Conservation (phyloP, 805 yeast species). For the Metschnikowia peoriensis region DNA sequence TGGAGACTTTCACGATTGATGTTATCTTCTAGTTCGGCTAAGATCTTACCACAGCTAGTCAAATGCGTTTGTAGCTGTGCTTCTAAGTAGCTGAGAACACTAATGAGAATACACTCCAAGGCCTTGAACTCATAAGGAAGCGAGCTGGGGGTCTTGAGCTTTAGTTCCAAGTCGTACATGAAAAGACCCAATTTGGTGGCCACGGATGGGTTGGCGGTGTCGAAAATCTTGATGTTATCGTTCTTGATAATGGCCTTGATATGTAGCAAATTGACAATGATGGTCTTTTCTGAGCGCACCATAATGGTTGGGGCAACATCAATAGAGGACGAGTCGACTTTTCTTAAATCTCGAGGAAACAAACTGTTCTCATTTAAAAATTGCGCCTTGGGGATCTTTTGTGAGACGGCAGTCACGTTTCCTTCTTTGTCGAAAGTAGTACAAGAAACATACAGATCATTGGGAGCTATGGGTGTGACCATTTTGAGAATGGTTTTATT, state of each 20-base stretch:
- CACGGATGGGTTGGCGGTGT: constrained; percentile 64
- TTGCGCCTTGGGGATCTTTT: constrained; percentile 70
- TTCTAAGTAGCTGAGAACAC: constrained; percentile 77
- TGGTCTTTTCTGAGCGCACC: constrained; percentile 69
- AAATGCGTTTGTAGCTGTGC: constrained; percentile 65
- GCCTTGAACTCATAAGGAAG: constrained; percentile 73
- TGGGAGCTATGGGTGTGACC: constrained; percentile 46
- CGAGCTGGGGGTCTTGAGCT: constrained; percentile 42
- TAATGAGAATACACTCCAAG: constrained; percentile 75
- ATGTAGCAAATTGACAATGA: constrained; percentile 78
- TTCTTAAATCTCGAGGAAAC: constrained; percentile 84
- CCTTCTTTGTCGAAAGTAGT: constrained; percentile 78
- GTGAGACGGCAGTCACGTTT: constrained; percentile 63
- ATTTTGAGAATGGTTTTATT: constrained; percentile 6
- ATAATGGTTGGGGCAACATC: constrained; percentile 90
- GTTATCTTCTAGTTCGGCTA: constrained; percentile 72
- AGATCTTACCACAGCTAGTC: constrained; percentile 56
- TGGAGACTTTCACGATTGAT: constrained; percentile 74
- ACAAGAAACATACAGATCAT: constrained; percentile 62
- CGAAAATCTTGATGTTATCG: constrained; percentile 80
- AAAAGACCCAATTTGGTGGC: constrained; percentile 71
- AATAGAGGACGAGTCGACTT: constrained; percentile 68
- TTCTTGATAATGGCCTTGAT: constrained; percentile 86
- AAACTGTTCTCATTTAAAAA: constrained; percentile 68
- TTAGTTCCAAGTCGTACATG: constrained; percentile 80